Evolutionary conservation across 371 early-diverging fungal genomes (phyloP), one percentile per base, ranked within the genome.

Genomic region (Rhizopus microsporus): DNA sequence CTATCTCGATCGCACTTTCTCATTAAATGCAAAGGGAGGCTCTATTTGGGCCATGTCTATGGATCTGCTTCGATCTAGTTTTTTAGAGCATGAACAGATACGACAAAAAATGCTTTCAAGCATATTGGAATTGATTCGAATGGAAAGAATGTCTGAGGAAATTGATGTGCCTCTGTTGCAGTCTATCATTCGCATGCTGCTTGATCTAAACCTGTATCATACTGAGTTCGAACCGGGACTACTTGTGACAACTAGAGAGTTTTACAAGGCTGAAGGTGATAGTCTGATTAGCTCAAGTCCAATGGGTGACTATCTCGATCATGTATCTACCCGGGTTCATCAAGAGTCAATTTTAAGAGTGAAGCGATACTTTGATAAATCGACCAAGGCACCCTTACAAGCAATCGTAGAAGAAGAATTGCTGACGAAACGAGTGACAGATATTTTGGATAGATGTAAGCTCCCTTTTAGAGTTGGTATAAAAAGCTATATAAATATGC

Each of bases 1-100:
- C 43, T 94, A 94, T 59, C 75, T 97, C 43, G 97, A 97, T 74
- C 91, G 97, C 31, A 93, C 93, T 0, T 93, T 89, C 61, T 69
- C 92, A 29, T 85, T 91, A 33, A 83, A 83, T 0, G 57, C 85
- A 12, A 81, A 85, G 13, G 63, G 85, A n/a, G 78, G 79, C 37
- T 87, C 91, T 10, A 65, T 96, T 47, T 95, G 95, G 91, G 90
- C 90, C 31, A 82, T 93, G 84, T 92, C 92, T 0, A 68, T 93
- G 63, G 78, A 83, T 13, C 69, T 92, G 15, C 93, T 93, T 71
- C 79, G 88, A 45, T 65, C 67, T 9, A 69, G 80, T 34, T 79
- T 88, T 31, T 69, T 88, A 62, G 60, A 69, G 15, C 69, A 80
- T 34, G 52, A 66, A 0, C 63, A 66, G n/a, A 73, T 91, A 33